Evolutionary conservation across 2,329 filamentous ascomycete species (phyloP), one percentile per base, ranked within the genome.

Genomic region (Aphanoascus verrucosus): DNA sequence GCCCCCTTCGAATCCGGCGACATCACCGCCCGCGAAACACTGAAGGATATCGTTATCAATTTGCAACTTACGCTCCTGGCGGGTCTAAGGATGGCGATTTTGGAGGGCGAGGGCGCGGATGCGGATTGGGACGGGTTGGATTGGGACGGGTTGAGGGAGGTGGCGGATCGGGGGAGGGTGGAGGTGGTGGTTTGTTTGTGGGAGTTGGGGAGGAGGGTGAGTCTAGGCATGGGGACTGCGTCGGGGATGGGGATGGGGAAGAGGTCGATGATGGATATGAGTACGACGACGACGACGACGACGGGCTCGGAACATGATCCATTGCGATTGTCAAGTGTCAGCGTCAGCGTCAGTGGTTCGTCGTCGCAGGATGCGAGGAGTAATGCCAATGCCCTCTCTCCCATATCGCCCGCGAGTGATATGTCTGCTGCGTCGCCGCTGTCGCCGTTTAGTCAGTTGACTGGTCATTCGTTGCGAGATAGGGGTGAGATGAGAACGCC

Each of bases 21-120:
- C 55, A 60, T 60, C 37, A 61, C 64, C 41, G 66, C 69, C 15
- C 61, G 67, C 1, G 67, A 71, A 48, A 61, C 66, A 40, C 61
- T 72, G 56, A 70, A 69, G 56, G 67, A 70, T 55, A 67, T 72
- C 40, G 60, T 70, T 32, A 68, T 68, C 50, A 63, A 61, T 34
- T 60, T 72, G 1, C 69, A 72, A 56, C 57, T 64, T 41, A 62
- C 62, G 1, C 53, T 72, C 20, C 59, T 72, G 31, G 59, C 60
- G 17, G 64, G 64, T 19, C 63, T 72, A 8, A 63, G 64, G 3
- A 60, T 57, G 17, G 62, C 66, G 6, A 63, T 60, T 42, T 59
- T 65, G 45, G 63, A 66, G 32, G 63, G 67, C 45, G 59, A 57
- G 8, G 58, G 61, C 2, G 48, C 69, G 5, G 64, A 72, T 52